A percentile compares a stretch with the other conserved stretches of the same genome.
phyloP scores from a whole-genome alignment of 2,329 filamentous ascomycete genomes.

The Neonectria hederae region DNA sequence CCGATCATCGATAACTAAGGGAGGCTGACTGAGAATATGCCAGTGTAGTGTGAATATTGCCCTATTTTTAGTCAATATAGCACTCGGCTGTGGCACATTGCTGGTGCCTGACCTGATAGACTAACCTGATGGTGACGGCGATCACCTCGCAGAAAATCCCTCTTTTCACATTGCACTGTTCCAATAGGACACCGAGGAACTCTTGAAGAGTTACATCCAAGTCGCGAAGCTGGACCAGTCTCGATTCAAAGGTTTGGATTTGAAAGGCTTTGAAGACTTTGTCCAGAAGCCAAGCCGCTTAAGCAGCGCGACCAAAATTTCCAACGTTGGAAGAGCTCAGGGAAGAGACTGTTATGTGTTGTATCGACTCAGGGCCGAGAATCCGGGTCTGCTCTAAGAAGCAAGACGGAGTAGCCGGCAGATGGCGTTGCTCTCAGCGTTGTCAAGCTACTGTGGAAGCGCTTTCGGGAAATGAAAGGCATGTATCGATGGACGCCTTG shows the following conservation, averaged over 20 bases:
- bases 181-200: background rate
- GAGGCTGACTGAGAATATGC: constrained; percentile 1
- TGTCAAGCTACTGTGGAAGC: background rate
- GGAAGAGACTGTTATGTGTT: background rate
- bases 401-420: constrained; percentile 4
- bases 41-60: constrained; percentile 3
- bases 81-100: too few relatives aligned
- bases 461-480: constrained; percentile 7
- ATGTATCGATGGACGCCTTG: background rate
- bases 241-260: background rate
- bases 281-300: constrained; percentile 6
- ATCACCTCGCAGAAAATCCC: background rate
- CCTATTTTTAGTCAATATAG: background rate
- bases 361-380: background rate
- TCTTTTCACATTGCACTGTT: background rate
- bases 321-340: background rate
- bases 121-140: constrained; percentile 4
- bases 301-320: constrained; percentile 2
- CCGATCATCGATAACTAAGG: background rate
- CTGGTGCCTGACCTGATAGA: background rate
- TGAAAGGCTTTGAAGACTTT: constrained; percentile 6
- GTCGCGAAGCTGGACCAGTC: background rate
- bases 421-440: background rate
- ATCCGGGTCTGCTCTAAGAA: background rate
- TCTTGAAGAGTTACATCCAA: background rate